Evolutionary conservation across 768 basidiomycete genomes (phyloP).

Genomic region (Phlegmacium glaucopus): DNA sequence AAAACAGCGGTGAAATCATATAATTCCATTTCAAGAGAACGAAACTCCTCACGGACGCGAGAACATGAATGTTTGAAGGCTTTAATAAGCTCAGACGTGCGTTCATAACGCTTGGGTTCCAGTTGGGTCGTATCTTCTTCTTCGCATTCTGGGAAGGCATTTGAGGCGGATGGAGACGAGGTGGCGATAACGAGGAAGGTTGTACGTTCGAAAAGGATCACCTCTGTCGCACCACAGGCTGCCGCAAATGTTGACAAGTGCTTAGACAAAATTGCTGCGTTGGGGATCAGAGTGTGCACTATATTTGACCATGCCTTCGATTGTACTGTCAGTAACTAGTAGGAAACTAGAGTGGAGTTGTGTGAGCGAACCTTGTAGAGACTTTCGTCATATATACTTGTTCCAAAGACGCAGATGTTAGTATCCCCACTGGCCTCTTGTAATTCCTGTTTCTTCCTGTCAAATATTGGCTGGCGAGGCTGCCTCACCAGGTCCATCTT

Average conservation of each 20-base stretch:
- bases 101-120: slow-evolving; percentile 74
- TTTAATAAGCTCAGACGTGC: slow-evolving; percentile 92
- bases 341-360: slow-evolving; percentile 5
- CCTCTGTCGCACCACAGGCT: slow-evolving; percentile 88
- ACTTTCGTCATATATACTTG: slow-evolving; percentile 96
- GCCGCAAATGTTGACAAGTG: slow-evolving; percentile 86
- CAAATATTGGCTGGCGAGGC: slow-evolving; percentile 55
- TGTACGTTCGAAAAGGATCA: slow-evolving; percentile 93
- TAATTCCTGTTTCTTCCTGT: slow-evolving; percentile 72
- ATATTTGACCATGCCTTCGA: slow-evolving; percentile 95
- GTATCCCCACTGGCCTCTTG: slow-evolving; percentile 62
- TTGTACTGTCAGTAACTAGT: background rate
- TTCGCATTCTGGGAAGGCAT: slow-evolving; percentile 17
- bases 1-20: slow-evolving; percentile 85
- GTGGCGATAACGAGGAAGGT: slow-evolving; percentile 98
- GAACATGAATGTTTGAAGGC: slow-evolving; percentile 91
- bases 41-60: slow-evolving; percentile 81
- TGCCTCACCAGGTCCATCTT: slow-evolving; percentile 95
- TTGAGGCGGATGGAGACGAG: slow-evolving; percentile 43
- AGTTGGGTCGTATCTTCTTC: slow-evolving; percentile 37
- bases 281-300: slow-evolving; percentile 94
- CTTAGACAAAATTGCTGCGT: slow-evolving; percentile 81
- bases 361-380: slow-evolving; percentile 73
- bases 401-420: slow-evolving; percentile 75
- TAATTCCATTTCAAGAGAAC: slow-evolving; percentile 83